A percentile compares a stretch with the other conserved stretches of the same genome.
phyloP scores from a whole-genome alignment of 768 basidiomycete genomes.

The Tylopilus plumbeoviolaceoides region DNA sequence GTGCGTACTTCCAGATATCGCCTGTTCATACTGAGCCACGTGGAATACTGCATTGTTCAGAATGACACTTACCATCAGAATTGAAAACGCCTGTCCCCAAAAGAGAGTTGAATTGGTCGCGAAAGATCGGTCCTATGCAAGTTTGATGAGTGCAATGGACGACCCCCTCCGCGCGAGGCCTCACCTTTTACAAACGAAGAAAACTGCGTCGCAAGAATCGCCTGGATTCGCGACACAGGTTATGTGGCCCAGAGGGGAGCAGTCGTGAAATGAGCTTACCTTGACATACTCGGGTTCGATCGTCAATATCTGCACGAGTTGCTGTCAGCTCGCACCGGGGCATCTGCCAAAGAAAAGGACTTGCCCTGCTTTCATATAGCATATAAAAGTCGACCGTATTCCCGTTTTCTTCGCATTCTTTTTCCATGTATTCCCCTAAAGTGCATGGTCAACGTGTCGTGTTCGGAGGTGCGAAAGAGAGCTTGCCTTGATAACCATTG shows the following conservation, averaged over 20 bases:
- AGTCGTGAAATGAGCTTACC: slow-evolving; percentile 14
- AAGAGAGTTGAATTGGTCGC: slow-evolving; percentile 25
- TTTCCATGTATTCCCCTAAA: slow-evolving; percentile 11
- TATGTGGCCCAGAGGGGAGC: not conserved
- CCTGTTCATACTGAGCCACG: slow-evolving; percentile 5
- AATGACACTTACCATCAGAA: slow-evolving; percentile 31
- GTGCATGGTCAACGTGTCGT: not conserved
- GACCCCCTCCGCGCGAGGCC: not conserved
- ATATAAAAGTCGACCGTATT: slow-evolving; percentile 21
- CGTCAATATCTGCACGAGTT: slow-evolving; percentile 31
- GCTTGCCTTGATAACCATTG: slow-evolving; percentile 47
- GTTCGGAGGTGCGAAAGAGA: not conserved
- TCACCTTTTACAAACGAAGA: slow-evolving; percentile 35
- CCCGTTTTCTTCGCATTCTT: slow-evolving; percentile 17
- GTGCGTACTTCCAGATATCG: too few species aligned
- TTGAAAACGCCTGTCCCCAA: slow-evolving; percentile 40
- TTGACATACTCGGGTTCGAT: slow-evolving; percentile 39
- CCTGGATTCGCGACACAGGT: slow-evolving; percentile 18
- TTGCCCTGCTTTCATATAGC: slow-evolving; percentile 28
- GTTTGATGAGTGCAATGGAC: not conserved
- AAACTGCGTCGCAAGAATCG: slow-evolving; percentile 37
- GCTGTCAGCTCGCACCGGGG: not conserved
- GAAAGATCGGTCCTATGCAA: slow-evolving; percentile 20
- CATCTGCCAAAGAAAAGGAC: not conserved
- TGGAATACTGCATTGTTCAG: not conserved